Evolutionary conservation across 2,329 filamentous ascomycete genomes (phyloP).

Genomic region (Scedosporium dehoogii): DNA sequence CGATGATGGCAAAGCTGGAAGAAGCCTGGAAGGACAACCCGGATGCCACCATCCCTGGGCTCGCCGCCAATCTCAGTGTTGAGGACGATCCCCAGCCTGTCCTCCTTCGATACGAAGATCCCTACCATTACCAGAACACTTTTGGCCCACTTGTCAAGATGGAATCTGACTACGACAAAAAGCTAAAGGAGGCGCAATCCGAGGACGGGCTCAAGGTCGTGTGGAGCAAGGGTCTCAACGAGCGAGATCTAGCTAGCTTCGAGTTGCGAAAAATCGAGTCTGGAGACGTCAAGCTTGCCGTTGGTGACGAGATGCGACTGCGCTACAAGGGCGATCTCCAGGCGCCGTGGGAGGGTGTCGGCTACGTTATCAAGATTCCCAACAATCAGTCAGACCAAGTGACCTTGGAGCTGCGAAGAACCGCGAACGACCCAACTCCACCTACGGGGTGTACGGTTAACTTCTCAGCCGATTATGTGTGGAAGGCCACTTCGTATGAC

Average conservation of each 20-base stretch:
- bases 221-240: slow-evolving; percentile 93
- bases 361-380: slow-evolving; percentile 98
- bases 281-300: slow-evolving; percentile 93
- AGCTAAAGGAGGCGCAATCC: slow-evolving; percentile 95
- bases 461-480: slow-evolving; percentile 97
- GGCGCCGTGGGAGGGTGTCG: slow-evolving; percentile 90
- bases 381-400: slow-evolving; percentile 99
- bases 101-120: slow-evolving; percentile 87
- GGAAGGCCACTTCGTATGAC: slow-evolving; percentile 98
- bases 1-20: slow-evolving; percentile 92
- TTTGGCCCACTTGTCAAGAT: slow-evolving; percentile 98
- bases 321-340: slow-evolving; percentile 93
- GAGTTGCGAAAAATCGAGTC: slow-evolving; percentile 94
- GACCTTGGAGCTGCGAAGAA: slow-evolving; percentile 85
- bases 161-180: slow-evolving; percentile 97
- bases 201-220: slow-evolving; percentile 91
- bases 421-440: slow-evolving; percentile 90
- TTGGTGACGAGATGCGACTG: slow-evolving; percentile 96
- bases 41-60: slow-evolving; percentile 74
- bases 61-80: slow-evolving; percentile 72
- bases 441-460: slow-evolving; percentile 95
- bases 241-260: slow-evolving; percentile 93
- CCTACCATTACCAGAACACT: slow-evolving; percentile 97
- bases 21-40: slow-evolving; percentile 98
- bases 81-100: slow-evolving; percentile 95